Evolutionary conservation across 176 grass and related monocot species (phyloP).

Genomic region (Poa pratensis): DNA sequence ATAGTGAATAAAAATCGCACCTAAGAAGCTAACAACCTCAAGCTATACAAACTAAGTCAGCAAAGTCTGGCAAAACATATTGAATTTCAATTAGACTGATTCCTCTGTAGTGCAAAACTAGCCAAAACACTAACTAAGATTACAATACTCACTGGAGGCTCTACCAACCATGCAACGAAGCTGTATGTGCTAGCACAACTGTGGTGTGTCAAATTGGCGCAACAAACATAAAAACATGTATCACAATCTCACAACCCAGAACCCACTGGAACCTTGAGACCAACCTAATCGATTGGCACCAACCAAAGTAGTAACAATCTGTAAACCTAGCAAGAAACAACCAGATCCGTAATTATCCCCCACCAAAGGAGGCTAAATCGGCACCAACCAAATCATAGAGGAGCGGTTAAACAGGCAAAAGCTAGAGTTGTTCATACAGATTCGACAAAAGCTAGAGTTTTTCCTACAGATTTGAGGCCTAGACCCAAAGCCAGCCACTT

Average conservation of each 20-base stretch:
- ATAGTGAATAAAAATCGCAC: not conserved
- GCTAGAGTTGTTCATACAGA: not conserved
- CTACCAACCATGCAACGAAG: not conserved
- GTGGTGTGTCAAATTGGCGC: not conserved
- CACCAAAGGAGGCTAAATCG: not conserved
- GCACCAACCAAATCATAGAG: not conserved
- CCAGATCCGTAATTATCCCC: not conserved
- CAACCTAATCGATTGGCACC: not conserved
- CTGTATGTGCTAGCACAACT: not conserved
- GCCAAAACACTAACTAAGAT: not conserved
- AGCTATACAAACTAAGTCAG: not conserved
- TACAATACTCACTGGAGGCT: not conserved
- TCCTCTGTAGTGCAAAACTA: not conserved
- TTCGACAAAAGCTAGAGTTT: not conserved
- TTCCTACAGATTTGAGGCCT: not conserved
- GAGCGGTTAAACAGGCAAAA: not conserved
- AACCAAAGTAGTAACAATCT: not conserved
- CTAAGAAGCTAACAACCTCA: too few relatives aligned
- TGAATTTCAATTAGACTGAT: not conserved
- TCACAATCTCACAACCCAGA: not conserved
- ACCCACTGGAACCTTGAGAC: not conserved
- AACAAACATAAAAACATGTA: not conserved
- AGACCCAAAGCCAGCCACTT: not conserved
- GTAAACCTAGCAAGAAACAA: not conserved
- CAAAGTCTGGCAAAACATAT: not conserved